These are phyloP conservation scores for Hirschfeldia incana DNA, from an alignment of 345 rosid genomes.

Conservation along the genomic window DNA sequence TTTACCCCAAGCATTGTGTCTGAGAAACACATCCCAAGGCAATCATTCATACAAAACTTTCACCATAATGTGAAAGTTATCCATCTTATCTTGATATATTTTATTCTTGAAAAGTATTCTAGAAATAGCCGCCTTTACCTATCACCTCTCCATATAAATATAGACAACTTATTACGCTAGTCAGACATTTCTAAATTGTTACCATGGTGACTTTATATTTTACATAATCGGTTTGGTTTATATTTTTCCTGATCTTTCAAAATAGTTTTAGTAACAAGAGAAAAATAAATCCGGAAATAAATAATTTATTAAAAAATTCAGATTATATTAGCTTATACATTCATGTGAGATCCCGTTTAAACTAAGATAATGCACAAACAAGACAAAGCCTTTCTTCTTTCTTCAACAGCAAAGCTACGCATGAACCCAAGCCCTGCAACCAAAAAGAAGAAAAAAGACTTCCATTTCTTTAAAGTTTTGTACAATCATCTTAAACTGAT, in stretches of 20 bases:
- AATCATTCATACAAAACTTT: too few relatives aligned
- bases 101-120: background rate
- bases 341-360: constrained; percentile 16
- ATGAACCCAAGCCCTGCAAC: constrained; percentile 16
- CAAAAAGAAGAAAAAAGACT: too few relatives aligned
- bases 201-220: background rate
- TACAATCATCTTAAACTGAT: background rate
- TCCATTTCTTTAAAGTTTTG: too few relatives aligned
- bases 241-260: too few relatives aligned
- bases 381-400: constrained; percentile 13
- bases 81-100: background rate
- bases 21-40: too few relatives aligned
- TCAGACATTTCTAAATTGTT: background rate
- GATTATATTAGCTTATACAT: constrained; percentile 25
- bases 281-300: background rate
- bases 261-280: background rate
- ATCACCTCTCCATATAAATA: background rate
- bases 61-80: too few relatives aligned
- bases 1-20: too few relatives aligned
- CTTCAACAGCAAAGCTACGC: constrained; percentile 9
- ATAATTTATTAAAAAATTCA: constrained; percentile 2
- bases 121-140: background rate
- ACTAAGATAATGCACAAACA: constrained; percentile 41
- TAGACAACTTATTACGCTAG: background rate
- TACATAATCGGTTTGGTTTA: constrained; percentile 26